Conservation (phyloP, 1,284 basidiomycete species). For the Irpex sp. region DNA sequence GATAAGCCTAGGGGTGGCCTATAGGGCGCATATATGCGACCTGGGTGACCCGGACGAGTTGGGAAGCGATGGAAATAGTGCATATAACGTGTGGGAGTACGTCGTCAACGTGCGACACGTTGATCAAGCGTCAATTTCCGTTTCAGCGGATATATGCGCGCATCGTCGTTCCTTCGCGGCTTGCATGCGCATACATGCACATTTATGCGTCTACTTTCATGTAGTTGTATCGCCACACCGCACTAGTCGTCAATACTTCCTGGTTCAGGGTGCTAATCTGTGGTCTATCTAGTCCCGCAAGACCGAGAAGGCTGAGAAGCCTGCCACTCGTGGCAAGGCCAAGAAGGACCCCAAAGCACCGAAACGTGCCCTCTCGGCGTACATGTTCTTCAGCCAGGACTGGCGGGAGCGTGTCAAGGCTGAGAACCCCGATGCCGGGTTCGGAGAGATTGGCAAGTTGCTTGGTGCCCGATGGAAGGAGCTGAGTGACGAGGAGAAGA, state of each 20-base stretch:
- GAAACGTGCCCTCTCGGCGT: conserved; percentile 90
- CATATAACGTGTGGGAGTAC: neutral
- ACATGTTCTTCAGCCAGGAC: conserved; percentile 99
- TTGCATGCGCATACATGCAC: neutral
- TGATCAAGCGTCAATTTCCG: neutral
- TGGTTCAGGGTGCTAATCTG: conserved; percentile 5
- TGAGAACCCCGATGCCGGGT: conserved; percentile 93
- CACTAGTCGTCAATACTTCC: neutral
- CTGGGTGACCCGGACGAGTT: neutral
- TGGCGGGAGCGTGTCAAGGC: conserved; percentile 93
- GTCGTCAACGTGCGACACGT: neutral
- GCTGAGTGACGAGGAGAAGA: conserved; percentile 65
- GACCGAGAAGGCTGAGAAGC: conserved; percentile 66
- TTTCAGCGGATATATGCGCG: neutral
- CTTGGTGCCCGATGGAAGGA: conserved; percentile 75
- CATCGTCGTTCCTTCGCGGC: neutral
- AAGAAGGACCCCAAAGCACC: conserved; percentile 85
- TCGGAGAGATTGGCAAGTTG: conserved; percentile 75
- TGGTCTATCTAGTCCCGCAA: conserved; percentile 50
- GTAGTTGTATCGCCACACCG: neutral
- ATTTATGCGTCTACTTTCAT: neutral
- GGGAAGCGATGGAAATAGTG: neutral
- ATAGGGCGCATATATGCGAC: neutral
- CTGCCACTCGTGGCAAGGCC: conserved; percentile 39
- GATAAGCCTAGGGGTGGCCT: neutral